Base-by-base conservation (phyloP, 305 asterid genomes). In the Fraxinus sp. region DNA sequence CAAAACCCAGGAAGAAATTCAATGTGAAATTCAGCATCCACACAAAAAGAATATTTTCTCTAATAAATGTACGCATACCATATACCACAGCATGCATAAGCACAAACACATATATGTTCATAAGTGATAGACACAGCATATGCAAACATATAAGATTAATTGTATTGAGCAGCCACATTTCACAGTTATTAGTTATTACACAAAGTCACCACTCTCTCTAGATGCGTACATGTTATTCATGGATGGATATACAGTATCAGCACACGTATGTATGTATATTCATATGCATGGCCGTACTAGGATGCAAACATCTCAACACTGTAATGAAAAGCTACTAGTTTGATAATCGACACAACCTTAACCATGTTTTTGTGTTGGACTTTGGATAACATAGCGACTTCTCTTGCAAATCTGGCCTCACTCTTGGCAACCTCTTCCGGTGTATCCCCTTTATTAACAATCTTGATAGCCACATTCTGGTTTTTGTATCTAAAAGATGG, bases 331-430 rank as follows among this genome's bases (percentile, higher is more conserved):
- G 13, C 37, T 24, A 4, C 74, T 8, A 4, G 74, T 68, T 68
- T 68, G 36, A 68, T 28, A 68, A 68, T 68, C 37, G 14, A 28
- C n/a, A 82, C 86, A 88, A 96, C 99, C 99, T 96, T 96, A 85
- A 94, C 99, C 78, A 94, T 89, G 89, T 96, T 96, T 86, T 93
- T 93, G 89, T 96, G 99, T 81, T 96, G 95, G 74, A 96, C 99
- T 90, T 90, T 91, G 66, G 98, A 94, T 71, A 94, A 87, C 98
- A 94, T 94, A 7, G 94, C 97, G 82, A 94, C 97, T 87, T 96
- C 99, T 90, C 99, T 90, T 14, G 88, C 99, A 81, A 94, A 96
- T 80, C 95, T 88, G 57, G 85, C 89, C 79, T 92, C 98, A 87
- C 86, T 90, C 90, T 93, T 94, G 14, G 92, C 89, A 77, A 93